Conservation (phyloP, 2,329 filamentous ascomycete species). For the Scortechinia acanthostroma region DNA sequence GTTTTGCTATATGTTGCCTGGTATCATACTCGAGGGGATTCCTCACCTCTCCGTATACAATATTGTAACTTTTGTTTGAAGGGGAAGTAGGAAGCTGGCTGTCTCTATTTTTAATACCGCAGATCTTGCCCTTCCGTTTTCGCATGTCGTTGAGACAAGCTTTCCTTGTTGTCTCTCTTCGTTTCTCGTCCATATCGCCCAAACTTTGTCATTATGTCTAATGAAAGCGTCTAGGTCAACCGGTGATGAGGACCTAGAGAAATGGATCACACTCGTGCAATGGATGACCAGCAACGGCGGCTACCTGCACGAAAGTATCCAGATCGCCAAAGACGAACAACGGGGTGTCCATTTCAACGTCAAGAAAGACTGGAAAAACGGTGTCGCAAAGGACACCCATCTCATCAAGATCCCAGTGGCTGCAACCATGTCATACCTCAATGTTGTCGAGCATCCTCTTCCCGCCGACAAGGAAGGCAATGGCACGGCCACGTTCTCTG, state of each 20-base stretch:
- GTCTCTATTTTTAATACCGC: too few species aligned
- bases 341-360: slow-evolving; percentile 25
- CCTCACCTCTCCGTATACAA: too few species aligned
- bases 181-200: too few species aligned
- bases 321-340: slow-evolving; percentile 18
- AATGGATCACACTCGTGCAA: slow-evolving; percentile 2
- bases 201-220: too few species aligned
- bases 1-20: too few species aligned
- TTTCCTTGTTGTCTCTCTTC: too few species aligned
- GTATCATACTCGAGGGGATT: too few species aligned
- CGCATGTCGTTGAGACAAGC: too few species aligned
- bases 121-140: too few species aligned
- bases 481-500: background rate
- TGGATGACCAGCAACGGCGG: slow-evolving; percentile 21
- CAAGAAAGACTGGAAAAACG: slow-evolving; percentile 11
- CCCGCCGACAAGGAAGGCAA: background rate
- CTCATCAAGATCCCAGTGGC: slow-evolving; percentile 22
- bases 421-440: slow-evolving; percentile 24
- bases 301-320: slow-evolving; percentile 17
- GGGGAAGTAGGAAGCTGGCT: too few species aligned
- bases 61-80: too few species aligned
- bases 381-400: slow-evolving; percentile 17
- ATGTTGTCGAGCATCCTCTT: slow-evolving; percentile 16
- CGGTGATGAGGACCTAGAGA: background rate
- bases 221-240: too few species aligned